These are phyloP conservation scores for Nectriaceae sp. DNA, from an alignment of 2,329 filamentous ascomycete species.

Conservation along the genomic window DNA sequence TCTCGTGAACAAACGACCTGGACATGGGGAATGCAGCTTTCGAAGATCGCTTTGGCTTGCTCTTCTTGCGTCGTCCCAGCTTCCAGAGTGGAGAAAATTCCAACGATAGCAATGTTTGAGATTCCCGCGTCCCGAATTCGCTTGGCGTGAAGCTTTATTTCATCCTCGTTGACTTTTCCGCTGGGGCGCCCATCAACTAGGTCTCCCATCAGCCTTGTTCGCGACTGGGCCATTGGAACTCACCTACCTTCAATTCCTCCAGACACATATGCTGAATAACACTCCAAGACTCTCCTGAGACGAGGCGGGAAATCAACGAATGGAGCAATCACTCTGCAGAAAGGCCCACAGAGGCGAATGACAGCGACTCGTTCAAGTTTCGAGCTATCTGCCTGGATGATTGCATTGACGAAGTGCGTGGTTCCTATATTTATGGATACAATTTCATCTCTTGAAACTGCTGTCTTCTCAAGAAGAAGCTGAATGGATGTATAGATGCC, in stretches of 20 bases:
- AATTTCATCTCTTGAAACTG: slow-evolving; percentile 35
- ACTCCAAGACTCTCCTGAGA: slow-evolving; percentile 46
- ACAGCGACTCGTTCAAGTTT: slow-evolving; percentile 52
- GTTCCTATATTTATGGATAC: slow-evolving; percentile 52
- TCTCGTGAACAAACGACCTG: no score
- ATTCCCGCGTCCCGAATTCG: no score
- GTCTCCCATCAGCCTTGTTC: no score
- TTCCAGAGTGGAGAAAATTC: no score
- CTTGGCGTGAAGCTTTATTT: no score
- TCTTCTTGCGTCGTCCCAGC: no score
- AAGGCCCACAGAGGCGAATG: slow-evolving; percentile 53
- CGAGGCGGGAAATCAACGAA: slow-evolving; percentile 56
- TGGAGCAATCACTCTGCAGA: slow-evolving; percentile 47
- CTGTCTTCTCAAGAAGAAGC: slow-evolving; percentile 39
- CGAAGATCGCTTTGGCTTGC: no score
- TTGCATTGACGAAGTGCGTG: slow-evolving; percentile 59
- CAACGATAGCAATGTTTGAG: no score
- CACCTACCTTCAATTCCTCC: slow-evolving; percentile 53
- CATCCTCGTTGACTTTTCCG: no score
- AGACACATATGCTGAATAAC: slow-evolving; percentile 43
- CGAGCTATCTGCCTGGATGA: slow-evolving; percentile 50
- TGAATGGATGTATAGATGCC: slow-evolving; percentile 43
- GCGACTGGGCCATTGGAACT: no score
- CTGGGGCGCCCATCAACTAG: slow-evolving; percentile 49
- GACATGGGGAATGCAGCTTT: background rate